phyloP scores from a whole-genome alignment of 352 stramenopile species.

The Pelagophyceae sp. region DNA sequence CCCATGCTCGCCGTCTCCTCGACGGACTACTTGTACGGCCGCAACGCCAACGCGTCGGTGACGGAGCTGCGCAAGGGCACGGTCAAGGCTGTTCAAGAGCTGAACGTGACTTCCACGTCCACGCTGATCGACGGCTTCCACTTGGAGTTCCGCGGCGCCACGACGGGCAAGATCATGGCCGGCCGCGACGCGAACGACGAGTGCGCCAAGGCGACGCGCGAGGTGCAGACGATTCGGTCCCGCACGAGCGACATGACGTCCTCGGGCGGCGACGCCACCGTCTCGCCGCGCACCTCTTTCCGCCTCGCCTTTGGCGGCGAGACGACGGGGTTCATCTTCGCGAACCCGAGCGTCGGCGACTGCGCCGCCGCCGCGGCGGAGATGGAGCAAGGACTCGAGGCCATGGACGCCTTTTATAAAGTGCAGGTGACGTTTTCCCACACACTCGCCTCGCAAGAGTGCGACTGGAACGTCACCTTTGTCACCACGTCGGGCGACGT shows the following conservation, averaged over 20 bases:
- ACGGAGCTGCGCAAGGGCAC: conserved; percentile 51
- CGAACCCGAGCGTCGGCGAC: conserved; percentile 62
- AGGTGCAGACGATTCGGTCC: conserved; percentile 78
- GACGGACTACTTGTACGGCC: background rate
- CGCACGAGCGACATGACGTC: conserved; percentile 76
- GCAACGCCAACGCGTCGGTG: conserved; percentile 28
- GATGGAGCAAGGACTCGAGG: conserved; percentile 47
- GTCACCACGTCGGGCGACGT: conserved; percentile 69
- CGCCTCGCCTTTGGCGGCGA: conserved; percentile 64
- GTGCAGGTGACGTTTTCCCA: conserved; percentile 36
- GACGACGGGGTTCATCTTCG: conserved; percentile 62
- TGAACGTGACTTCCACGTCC: conserved; percentile 32
- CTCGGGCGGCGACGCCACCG: conserved; percentile 68
- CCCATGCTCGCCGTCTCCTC: conserved; percentile 23
- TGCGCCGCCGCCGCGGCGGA: conserved; percentile 56
- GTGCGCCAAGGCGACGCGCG: conserved; percentile 54
- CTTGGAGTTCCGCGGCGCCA: conserved; percentile 46
- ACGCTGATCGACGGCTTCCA: conserved; percentile 33
- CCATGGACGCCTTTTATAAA: conserved; percentile 38
- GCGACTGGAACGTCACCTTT: conserved; percentile 78
- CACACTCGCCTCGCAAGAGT: conserved; percentile 53
- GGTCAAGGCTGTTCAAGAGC: conserved; percentile 51
- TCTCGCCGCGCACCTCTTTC: conserved; percentile 69
- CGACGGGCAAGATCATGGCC: conserved; percentile 68
- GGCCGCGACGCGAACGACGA: conserved; percentile 50